Percentiles rank a stretch among this genome's conserved stretches.
phyloP scores from a whole-genome alignment of 2,329 filamentous ascomycete genomes.

The Aspergillus hortae region DNA sequence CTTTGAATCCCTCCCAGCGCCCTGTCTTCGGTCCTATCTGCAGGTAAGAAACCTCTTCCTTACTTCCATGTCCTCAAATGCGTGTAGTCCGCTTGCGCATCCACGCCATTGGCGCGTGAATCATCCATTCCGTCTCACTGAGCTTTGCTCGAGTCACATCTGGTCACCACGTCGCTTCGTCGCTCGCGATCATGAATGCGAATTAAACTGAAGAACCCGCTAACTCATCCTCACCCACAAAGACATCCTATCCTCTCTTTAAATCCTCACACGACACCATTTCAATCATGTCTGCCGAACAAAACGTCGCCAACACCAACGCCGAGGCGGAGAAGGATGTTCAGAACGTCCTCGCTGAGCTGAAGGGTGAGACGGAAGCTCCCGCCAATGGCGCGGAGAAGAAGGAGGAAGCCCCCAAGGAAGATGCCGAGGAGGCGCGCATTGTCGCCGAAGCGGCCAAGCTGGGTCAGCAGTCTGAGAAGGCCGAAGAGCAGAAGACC shows the following conservation, averaged over 20 bases:
- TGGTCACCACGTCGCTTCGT: too few species aligned
- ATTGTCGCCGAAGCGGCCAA: conserved; percentile 37
- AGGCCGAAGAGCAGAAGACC: conserved; percentile 31
- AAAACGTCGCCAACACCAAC: conserved; percentile 36
- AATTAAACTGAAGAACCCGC: too few species aligned
- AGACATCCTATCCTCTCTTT: background rate
- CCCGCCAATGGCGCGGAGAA: conserved; percentile 15
- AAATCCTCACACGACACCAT: background rate
- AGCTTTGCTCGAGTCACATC: background rate
- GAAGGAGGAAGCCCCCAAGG: conserved; percentile 21
- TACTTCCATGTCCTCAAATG: background rate
- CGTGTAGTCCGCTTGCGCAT: background rate
- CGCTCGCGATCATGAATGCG: too few species aligned
- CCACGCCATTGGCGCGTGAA: too few species aligned
- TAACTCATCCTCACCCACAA: too few species aligned
- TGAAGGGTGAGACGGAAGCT: conserved; percentile 34
- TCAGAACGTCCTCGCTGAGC: conserved; percentile 43
- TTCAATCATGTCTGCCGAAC: conserved; percentile 34
- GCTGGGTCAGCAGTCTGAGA: conserved; percentile 36
- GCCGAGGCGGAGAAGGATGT: conserved; percentile 45
- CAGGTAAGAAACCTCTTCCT: background rate
- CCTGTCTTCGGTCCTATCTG: background rate
- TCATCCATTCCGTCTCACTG: background rate
- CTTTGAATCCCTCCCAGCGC: background rate
- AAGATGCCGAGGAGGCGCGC: conserved; percentile 34